phyloP scores from a whole-genome alignment of 140 eudicot genomes.

The Anethum foeniculum region DNA sequence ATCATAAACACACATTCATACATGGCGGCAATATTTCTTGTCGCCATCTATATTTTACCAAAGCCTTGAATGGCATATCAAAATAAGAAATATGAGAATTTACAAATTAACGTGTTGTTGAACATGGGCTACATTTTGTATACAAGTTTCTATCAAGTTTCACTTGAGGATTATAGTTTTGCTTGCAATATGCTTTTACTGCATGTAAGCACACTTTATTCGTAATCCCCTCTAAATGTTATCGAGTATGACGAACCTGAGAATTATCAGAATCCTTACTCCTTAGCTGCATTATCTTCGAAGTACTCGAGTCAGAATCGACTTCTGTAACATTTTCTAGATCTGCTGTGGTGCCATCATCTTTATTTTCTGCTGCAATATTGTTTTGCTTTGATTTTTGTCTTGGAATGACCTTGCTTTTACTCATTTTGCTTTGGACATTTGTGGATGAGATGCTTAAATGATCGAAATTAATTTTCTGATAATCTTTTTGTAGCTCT shows the following conservation, averaged over 20 bases:
- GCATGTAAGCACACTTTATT: background rate
- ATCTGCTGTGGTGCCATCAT: background rate
- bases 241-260: background rate
- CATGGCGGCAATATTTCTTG: no score
- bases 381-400: background rate
- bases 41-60: background rate
- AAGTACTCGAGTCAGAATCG: background rate
- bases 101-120: background rate
- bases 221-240: background rate
- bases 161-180: background rate
- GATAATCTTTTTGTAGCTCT: background rate
- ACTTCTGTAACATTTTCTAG: background rate
- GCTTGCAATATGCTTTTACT: background rate
- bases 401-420: background rate
- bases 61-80: background rate
- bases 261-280: background rate
- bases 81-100: slow-evolving; percentile 3
- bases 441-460: background rate
- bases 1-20: no score
- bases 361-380: background rate
- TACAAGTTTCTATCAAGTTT: background rate
- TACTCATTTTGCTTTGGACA: background rate
- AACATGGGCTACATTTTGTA: background rate
- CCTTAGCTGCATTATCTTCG: background rate
- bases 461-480: background rate